Evolutionary conservation across 2,329 filamentous ascomycete genomes (phyloP).

Genomic region (Fusarium compactum): DNA sequence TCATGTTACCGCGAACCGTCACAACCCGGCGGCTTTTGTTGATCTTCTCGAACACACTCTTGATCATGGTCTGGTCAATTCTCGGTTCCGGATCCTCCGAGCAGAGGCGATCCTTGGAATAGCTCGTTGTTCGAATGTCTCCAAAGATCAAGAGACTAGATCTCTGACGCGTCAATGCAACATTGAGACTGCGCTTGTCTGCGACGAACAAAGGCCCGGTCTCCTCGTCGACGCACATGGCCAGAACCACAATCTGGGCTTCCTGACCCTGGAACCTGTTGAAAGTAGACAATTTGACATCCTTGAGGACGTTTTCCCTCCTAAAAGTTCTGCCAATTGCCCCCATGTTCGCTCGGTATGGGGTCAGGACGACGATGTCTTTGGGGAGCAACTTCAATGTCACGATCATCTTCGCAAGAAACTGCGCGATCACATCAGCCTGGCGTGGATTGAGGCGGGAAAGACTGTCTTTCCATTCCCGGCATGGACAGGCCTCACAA

Average conservation of each 20-base stretch:
- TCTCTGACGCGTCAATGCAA: slow-evolving; percentile 4
- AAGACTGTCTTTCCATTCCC: not conserved
- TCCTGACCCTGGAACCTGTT: slow-evolving; percentile 6
- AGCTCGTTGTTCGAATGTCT: not conserved
- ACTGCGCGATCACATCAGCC: not conserved
- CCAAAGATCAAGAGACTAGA: slow-evolving; percentile 15
- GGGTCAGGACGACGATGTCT: not conserved
- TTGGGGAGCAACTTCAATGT: not conserved
- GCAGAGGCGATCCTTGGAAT: not conserved
- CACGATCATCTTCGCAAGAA: not conserved
- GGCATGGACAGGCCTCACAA: not conserved
- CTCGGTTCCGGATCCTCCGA: no score
- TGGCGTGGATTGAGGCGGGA: not conserved
- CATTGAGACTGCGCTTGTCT: not conserved
- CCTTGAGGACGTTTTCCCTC: accelerated
- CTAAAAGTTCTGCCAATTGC: not conserved
- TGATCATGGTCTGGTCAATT: not conserved
- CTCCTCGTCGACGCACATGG: not conserved
- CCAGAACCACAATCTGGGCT: not conserved
- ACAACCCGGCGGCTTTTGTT: no score
- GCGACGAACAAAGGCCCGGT: not conserved
- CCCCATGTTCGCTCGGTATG: not conserved
- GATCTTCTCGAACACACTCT: not conserved
- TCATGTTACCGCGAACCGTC: no score
- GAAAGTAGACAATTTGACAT: not conserved